Evolutionary conservation across 1,284 basidiomycete species (phyloP), one percentile per base, ranked within the genome.

Genomic region (Jaminaea rosea): DNA sequence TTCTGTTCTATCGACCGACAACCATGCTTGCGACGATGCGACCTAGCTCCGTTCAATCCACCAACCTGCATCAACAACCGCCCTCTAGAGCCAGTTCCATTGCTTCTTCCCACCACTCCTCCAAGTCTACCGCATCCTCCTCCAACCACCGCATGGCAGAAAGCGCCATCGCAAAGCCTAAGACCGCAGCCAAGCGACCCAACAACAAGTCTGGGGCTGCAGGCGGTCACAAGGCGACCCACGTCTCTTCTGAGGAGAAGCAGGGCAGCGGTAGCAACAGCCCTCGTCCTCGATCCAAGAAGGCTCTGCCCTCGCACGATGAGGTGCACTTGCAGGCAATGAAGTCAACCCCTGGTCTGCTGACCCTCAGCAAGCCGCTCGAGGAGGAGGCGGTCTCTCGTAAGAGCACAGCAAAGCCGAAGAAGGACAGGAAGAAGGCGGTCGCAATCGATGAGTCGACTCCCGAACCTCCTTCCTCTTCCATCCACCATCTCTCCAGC

Each of bases 21-120:
- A 42, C 13, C 17, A 42, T 42, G 39, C 23, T 42, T 13, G 39
- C 39, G 13, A 42, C 39, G 23, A 42, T 42, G 39, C 39, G 39
- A 42, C 39, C 39, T 11, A 23, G 19, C 13, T 23, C 39, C 17
- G 11, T 42, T 5, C 39, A 42, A 24, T 11, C 17, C n/a, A n/a
- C n/a, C n/a, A n/a, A n/a, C n/a, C 39, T 24, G 6, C 39, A 36
- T 4, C 24, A n/a, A 17, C 39, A 23, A 5, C 39, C 39, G 11
- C 17, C 23, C 19, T 42, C 39, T 7, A 2, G 39, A 11, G 17
- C 39, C 17, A 23, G 15, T 21, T 42, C 39, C 19, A 13, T 23
- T 9, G 17, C 39, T 4, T 42, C 39, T 42, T 17, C 39, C 19
- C 4, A 21, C 39, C 19, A 17, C 7, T 42, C 3, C 3, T 24